phyloP scores from a whole-genome alignment of 2,329 filamentous ascomycete genomes.

The Cladosporium austrohemisphaericum region DNA sequence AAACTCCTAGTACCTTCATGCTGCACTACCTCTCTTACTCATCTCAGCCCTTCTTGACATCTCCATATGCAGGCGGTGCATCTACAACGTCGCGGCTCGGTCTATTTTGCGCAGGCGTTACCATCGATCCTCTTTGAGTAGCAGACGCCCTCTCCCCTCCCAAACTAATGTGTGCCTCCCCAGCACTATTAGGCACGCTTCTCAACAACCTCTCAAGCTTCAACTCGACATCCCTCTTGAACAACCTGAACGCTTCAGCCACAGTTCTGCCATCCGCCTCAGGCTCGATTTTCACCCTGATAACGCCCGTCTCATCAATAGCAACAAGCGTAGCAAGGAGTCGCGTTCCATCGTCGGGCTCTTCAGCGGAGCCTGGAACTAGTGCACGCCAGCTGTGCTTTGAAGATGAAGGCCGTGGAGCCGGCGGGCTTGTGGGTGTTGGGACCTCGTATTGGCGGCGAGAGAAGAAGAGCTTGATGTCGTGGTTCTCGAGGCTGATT shows the following conservation, averaged over 20 bases:
- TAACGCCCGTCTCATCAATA: slow-evolving; percentile 18
- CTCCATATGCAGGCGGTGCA: slow-evolving; percentile 16
- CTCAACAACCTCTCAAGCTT: slow-evolving; percentile 22
- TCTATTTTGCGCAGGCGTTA: not conserved
- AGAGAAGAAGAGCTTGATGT: slow-evolving; percentile 26
- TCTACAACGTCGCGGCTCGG: not conserved
- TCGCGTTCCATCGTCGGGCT: slow-evolving; percentile 12
- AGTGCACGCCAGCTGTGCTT: not conserved
- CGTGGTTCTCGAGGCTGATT: slow-evolving; percentile 18
- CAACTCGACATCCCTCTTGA: slow-evolving; percentile 25
- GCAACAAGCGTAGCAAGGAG: slow-evolving; percentile 25
- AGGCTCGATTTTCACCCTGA: slow-evolving; percentile 26
- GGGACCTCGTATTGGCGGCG: slow-evolving; percentile 13
- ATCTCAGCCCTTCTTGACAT: slow-evolving; percentile 11
- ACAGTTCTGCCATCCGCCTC: slow-evolving; percentile 20
- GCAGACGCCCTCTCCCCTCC: not conserved
- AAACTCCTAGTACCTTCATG: too few relatives aligned
- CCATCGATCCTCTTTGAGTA: not conserved
- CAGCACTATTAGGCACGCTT: slow-evolving; percentile 17
- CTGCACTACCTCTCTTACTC: not conserved
- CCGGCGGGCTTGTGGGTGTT: not conserved
- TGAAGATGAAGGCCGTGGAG: not conserved
- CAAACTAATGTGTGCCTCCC: too few relatives aligned
- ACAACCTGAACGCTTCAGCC: slow-evolving; percentile 22
- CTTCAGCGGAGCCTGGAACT: not conserved